Evolutionary conservation across 208 protist species (phyloP), one percentile per base, ranked within the genome.

Genomic region (Leishmania lainsoni): DNA sequence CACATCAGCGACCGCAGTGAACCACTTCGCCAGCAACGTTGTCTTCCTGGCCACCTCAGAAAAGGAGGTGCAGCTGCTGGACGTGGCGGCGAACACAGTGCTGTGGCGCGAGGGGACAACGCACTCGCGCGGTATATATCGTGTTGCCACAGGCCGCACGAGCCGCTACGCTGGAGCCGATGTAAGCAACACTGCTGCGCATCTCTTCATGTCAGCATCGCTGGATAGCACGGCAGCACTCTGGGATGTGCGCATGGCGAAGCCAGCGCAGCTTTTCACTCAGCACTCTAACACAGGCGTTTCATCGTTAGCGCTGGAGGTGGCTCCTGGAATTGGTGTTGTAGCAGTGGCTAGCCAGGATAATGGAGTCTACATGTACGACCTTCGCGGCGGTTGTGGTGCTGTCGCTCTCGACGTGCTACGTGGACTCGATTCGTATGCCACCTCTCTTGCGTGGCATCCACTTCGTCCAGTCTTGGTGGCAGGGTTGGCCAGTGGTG

Each of bases 261-360:
- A 76, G 8, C 77, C 86, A 0, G 93, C 90, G 26, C 83, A 94
- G 29, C 88, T 93, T 59, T 94, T 95, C 61, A 87, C 94, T 0
- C 88, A 93, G 32, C 94, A 97, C 83, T 86, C 79, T 5, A 97
- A 96, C 81, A 89, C 59, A 49, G 92, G 91, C 16, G 74, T 93
- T 3, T 20, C 83, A 4, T 86, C 89, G 0, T 78, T 96, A 2
- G 94, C 90, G 10, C 72, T 96, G 32, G 87, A 89, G n/a, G 61
- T 96, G 16, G 85, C 87, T 2, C 94, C 93, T 0, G 89, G 81
- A 22, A 93, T 88, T 17, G 75, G 78, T 2, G 72, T 87, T 56
- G 69, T 97, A 8, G 93, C 92, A 1, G 91, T 96, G 52, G 94
- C 91, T 4, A 96, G 94, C 73, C 93, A 97, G 77, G 91, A 91